A percentile compares a stretch with the other conserved stretches of the same genome.
phyloP scores from a whole-genome alignment of 306 rosid species.

The Canavalia gladiata region DNA sequence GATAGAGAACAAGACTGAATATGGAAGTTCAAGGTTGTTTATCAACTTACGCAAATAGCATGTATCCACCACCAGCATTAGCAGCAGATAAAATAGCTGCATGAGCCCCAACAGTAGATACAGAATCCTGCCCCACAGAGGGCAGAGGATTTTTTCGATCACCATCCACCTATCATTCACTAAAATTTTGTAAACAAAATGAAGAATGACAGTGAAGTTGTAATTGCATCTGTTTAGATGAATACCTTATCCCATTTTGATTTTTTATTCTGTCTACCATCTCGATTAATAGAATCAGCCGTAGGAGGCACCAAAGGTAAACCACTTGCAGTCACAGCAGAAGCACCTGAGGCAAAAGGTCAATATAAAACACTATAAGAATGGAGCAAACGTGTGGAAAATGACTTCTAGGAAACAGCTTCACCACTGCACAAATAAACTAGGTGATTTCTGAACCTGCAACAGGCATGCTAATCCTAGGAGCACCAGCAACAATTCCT shows the following conservation, averaged over 20 bases:
- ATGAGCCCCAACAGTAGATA: conserved; percentile 72
- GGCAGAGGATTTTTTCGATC: conserved; percentile 75
- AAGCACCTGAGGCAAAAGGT: conserved; percentile 55
- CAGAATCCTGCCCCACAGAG: conserved; percentile 69
- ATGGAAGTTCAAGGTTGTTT: conserved; percentile 18
- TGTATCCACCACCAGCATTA: conserved; percentile 84
- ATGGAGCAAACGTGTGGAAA: conserved; percentile 32
- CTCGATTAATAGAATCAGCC: conserved; percentile 66
- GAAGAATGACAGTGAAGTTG: conserved; percentile 35
- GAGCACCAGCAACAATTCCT: conserved; percentile 59
- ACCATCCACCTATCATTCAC: conserved; percentile 75
- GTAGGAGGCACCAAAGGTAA: conserved; percentile 60
- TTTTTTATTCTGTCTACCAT: conserved; percentile 70
- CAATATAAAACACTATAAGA: conserved; percentile 37
- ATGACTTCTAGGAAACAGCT: conserved; percentile 31
- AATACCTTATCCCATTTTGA: conserved; percentile 73
- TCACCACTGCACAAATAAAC: conserved; percentile 38
- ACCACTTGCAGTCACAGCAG: conserved; percentile 58
- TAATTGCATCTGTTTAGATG: conserved; percentile 27
- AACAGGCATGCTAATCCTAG: conserved; percentile 60
- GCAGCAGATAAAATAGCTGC: conserved; percentile 75
- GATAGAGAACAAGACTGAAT: conserved; percentile 5
- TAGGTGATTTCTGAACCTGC: conserved; percentile 53
- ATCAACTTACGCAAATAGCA: conserved; percentile 82
- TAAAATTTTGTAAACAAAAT: conserved; percentile 35